Conservation (phyloP, 495 filamentous ascomycete species). For the Hyphodiscus hymeniophilus region DNA sequence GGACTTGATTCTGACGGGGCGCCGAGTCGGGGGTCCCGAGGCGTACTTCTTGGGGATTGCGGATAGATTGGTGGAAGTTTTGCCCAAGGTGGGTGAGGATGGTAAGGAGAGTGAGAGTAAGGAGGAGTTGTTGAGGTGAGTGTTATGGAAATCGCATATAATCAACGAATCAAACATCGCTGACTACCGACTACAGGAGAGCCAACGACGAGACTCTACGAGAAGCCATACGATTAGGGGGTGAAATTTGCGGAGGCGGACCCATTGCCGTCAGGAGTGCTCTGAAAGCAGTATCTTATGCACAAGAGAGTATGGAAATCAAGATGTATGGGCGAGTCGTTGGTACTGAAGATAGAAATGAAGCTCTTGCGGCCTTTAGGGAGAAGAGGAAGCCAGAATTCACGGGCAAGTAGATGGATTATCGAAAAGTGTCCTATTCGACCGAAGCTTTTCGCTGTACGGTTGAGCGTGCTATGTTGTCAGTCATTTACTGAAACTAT, state of each 20-base stretch:
- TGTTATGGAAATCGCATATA: too few relatives aligned
- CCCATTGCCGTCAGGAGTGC: slow-evolving; percentile 71
- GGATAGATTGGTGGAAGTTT: slow-evolving; percentile 70
- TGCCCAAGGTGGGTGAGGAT: slow-evolving; percentile 39
- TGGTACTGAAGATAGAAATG: slow-evolving; percentile 72
- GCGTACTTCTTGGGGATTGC: slow-evolving; percentile 78
- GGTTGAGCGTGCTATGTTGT: too few relatives aligned
- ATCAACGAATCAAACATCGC: too few relatives aligned
- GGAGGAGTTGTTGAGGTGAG: slow-evolving; percentile 21
- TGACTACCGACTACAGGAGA: slow-evolving; percentile 9
- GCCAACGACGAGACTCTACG: slow-evolving; percentile 58
- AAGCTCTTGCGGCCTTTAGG: slow-evolving; percentile 77
- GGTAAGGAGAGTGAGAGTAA: slow-evolving; percentile 31
- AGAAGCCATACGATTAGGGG: slow-evolving; percentile 68
- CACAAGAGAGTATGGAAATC: slow-evolving; percentile 63
- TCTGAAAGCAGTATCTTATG: slow-evolving; percentile 58
- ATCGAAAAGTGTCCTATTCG: neutral
- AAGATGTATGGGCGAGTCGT: slow-evolving; percentile 72
- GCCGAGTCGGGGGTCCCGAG: slow-evolving; percentile 68
- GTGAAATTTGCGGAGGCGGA: slow-evolving; percentile 78
- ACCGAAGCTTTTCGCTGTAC: too few relatives aligned
- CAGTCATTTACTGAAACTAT: too few relatives aligned
- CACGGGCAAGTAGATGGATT: slow-evolving; percentile 43
- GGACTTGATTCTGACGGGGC: slow-evolving; percentile 79
- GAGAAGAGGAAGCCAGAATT: slow-evolving; percentile 89